phyloP scores from a whole-genome alignment of 176 grass and related monocot genomes.

The barley (Hordeum vulgare) region MorexV3_pseudomolecules_assembly NC_058521.1:572113396-572113895 shows the following conservation, averaged over 20 bases:
- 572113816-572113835: constrained; percentile 35
- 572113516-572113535: neutral
- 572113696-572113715: neutral
- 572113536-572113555: neutral
- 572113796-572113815: constrained; percentile 49
- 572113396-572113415: constrained; percentile 80
- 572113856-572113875: constrained; percentile 49
- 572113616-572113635: constrained; percentile 98
- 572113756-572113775: constrained; percentile 76
- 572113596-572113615: constrained; percentile 88
- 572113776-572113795: constrained; percentile 57
- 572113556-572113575: constrained; percentile 76
- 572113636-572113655: constrained; percentile 65
- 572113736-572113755: constrained; percentile 28
- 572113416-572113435: constrained; percentile 29
- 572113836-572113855: constrained; percentile 57
- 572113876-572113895: neutral
- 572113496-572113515: neutral
- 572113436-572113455: neutral
- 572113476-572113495: neutral
- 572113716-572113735: neutral
- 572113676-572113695: neutral
- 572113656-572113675: constrained; percentile 48
- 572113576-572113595: constrained; percentile 57
- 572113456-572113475: neutral